phyloP scores from a whole-genome alignment of 1,139 yeast species.

The Yamadazyma oceani region DNA sequence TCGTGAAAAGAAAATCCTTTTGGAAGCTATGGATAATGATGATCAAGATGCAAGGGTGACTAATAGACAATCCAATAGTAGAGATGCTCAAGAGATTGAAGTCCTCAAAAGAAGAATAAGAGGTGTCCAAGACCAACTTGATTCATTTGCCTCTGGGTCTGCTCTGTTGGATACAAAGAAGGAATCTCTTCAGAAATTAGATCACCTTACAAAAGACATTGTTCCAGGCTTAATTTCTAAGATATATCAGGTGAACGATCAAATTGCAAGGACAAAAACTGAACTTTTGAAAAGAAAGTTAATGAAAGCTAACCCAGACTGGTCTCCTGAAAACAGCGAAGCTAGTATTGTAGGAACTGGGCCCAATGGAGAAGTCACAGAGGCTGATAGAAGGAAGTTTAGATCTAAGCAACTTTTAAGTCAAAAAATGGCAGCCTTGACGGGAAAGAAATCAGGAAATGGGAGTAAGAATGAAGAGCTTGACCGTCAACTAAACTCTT shows the following conservation, averaged over 20 bases:
- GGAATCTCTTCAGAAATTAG: conserved; percentile 49
- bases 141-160: conserved; percentile 24
- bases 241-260: conserved; percentile 62
- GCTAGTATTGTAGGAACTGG: conserved; percentile 73
- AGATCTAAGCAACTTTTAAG: conserved; percentile 73
- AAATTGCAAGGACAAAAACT: conserved; percentile 66
- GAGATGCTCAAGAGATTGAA: conserved; percentile 54
- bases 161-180: conserved; percentile 42
- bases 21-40: conserved; percentile 71
- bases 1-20: conserved; percentile 65
- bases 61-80: conserved; percentile 21
- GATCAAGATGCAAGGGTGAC: conserved; percentile 49
- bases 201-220: conserved; percentile 55
- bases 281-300: conserved; percentile 58
- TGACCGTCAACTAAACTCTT: conserved; percentile 58
- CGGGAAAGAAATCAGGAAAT: conserved; percentile 58
- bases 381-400: conserved; percentile 74
- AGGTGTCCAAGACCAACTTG: conserved; percentile 51
- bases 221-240: conserved; percentile 68
- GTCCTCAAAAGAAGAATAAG: conserved; percentile 61
- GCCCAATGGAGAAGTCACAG: conserved; percentile 80
- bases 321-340: conserved; percentile 50
- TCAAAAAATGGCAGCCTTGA: conserved; percentile 87
- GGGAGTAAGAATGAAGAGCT: conserved; percentile 45
- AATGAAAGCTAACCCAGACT: conserved; percentile 61